A percentile compares a stretch with the other conserved stretches of the same genome.
Conservation (phyloP, 1,284 basidiomycete species). For the Cutaneotrichosporon spelunceum region DNA sequence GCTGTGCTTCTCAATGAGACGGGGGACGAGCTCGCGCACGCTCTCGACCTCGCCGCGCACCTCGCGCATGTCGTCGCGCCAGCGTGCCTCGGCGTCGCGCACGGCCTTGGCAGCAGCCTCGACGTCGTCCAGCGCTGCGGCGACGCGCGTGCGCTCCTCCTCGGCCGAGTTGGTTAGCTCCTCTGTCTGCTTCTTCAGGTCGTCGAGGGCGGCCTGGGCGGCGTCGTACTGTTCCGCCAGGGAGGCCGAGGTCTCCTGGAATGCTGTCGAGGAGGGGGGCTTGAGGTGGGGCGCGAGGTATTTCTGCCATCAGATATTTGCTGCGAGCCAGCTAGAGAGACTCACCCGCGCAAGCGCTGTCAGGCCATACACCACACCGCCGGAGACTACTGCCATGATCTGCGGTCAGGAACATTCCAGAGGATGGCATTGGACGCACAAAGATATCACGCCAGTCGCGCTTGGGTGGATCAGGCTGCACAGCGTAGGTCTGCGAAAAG, state of each 20-base stretch:
- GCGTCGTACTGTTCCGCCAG: conserved; percentile 90
- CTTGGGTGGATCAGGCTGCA: conserved; percentile 54
- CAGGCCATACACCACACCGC: conserved; percentile 83
- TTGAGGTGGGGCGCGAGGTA: conserved; percentile 86
- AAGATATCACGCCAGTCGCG: conserved; percentile 94
- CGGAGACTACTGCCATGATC: conserved; percentile 93
- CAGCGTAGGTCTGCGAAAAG: conserved; percentile 14
- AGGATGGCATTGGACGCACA: conserved; percentile 55
- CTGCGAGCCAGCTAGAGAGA: conserved; percentile 9
- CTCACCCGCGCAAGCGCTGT: conserved; percentile 75
- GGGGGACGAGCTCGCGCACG: conserved; percentile 72
- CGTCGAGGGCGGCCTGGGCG: conserved; percentile 69
- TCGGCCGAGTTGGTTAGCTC: conserved; percentile 83
- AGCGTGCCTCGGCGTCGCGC: conserved; percentile 61
- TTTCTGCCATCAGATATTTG: conserved; percentile 61
- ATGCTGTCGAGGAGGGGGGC: conserved; percentile 82
- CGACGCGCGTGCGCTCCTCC: conserved; percentile 73
- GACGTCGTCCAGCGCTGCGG: conserved; percentile 74
- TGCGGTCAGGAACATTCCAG: conserved; percentile 41
- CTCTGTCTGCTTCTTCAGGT: conserved; percentile 55
- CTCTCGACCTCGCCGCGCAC: conserved; percentile 86
- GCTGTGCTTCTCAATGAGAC: conserved; percentile 94
- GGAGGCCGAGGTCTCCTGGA: conserved; percentile 81
- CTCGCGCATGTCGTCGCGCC: conserved; percentile 86
- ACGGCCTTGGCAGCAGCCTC: conserved; percentile 56